phyloP scores from a whole-genome alignment of 257 asterid genomes.

The Solanum raphanifolium region DNA sequence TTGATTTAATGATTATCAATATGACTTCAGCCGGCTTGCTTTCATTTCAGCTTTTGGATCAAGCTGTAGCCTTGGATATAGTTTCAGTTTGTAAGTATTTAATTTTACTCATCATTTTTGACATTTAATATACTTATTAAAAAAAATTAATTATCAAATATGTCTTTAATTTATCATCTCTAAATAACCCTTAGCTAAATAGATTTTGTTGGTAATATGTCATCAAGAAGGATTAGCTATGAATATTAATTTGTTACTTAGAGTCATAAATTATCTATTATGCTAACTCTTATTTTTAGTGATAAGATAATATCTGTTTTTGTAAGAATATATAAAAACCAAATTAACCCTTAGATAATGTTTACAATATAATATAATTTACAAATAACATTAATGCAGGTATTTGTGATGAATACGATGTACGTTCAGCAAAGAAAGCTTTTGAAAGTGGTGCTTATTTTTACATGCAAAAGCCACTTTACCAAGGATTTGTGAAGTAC shows the following conservation, averaged over 20 bases:
- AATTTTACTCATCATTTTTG: neutral
- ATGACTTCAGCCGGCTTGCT: neutral
- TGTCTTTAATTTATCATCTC: neutral
- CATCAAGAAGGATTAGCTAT: neutral
- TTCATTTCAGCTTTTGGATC: neutral
- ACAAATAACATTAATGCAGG: neutral
- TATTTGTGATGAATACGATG: neutral
- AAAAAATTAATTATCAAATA: neutral
- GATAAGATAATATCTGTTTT: neutral
- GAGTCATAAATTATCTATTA: neutral
- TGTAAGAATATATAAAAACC: neutral
- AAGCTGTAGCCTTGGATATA: neutral
- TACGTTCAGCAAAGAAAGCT: neutral
- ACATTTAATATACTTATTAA: neutral
- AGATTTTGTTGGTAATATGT: neutral
- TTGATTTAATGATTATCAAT: neutral
- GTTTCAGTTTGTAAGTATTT: neutral
- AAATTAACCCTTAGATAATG: neutral
- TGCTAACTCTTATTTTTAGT: neutral
- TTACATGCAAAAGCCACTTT: neutral
- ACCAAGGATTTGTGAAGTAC: neutral
- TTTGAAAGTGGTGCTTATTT: neutral
- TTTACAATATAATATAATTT: neutral
- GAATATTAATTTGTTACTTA: neutral
- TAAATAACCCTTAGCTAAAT: neutral